These are phyloP conservation scores for Selenicereus undatus DNA, from an alignment of 148 eudicot genomes.

Conservation along the genomic window DNA sequence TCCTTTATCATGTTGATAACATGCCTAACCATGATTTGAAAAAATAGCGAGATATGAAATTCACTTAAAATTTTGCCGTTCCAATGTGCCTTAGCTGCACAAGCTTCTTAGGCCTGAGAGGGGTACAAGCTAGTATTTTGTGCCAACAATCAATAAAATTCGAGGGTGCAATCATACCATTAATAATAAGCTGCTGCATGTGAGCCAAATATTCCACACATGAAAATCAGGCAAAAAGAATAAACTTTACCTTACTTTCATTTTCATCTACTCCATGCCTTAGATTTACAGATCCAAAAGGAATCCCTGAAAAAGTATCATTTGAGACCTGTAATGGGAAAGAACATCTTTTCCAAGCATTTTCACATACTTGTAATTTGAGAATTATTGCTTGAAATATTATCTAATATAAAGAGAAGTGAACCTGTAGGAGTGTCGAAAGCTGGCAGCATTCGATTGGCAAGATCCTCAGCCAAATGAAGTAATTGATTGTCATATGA, in stretches of 20 bases:
- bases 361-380: not conserved
- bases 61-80: not conserved
- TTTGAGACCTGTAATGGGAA: not conserved
- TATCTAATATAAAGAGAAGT: not conserved
- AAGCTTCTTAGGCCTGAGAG: not conserved
- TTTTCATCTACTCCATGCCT: constrained; percentile 89
- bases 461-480: constrained; percentile 90
- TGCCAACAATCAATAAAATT: not conserved
- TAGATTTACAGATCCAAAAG: constrained; percentile 92
- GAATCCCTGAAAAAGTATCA: constrained; percentile 68
- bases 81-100: not conserved
- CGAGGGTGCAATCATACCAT: constrained; percentile 3
- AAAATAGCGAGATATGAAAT: not conserved
- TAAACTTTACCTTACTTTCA: constrained; percentile 83
- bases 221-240: constrained; percentile 22
- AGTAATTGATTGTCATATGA: constrained; percentile 83
- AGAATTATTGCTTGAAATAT: not conserved
- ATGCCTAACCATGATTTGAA: not conserved
- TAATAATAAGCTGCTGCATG: not conserved
- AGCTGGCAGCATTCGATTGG: constrained; percentile 78
- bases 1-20: not conserved
- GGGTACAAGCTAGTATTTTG: not conserved
- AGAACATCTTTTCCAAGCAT: not conserved
- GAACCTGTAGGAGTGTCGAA: constrained; percentile 99
- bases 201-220: not conserved